Base-by-base conservation (phyloP, 2,329 filamentous ascomycete species). In the Cladophialophora yegresii region DNA sequence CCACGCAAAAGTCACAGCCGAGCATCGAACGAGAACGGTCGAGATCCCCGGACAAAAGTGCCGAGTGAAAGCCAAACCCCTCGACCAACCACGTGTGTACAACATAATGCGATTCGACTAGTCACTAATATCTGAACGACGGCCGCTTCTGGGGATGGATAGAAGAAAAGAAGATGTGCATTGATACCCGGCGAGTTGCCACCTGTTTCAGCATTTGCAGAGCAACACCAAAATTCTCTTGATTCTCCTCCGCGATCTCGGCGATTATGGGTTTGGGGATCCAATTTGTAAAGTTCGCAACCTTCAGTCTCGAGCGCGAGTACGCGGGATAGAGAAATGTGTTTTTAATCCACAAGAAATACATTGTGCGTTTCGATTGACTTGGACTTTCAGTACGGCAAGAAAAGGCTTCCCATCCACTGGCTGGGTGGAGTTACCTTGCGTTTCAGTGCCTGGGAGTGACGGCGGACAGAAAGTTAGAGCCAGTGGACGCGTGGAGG, bases 1-100 rank as follows among this genome's bases (percentile, higher is more conserved):
- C 77, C 62, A 73, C 78, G 62, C 76, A 76, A 63, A 82, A 82
- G 71, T 77, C 78, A 54, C 79, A 79, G 72, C 79, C 79, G 59
- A 76, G 75, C 57, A 73, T 75, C 67, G 77, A 79, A 70, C 77
- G 76, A 67, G 76, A 76, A 63, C 77, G 76, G 69, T 78, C 78
- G 57, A 77, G 77, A 72, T 77, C 78, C 58, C 77, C 77, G 63
- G 75, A 75, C n/a, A 79, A 78, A 73, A 56, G 58, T 40, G 47
- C 67, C 47, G 63, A 64, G 53, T 71, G 66, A 71, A 67, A 12
- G 26, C 54, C 54, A 49, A 33, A 45, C 33, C 43, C 36, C 43
- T 53, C 62, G 61, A 63, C 65, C 62, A 57, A 50, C 45, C 40
- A 62, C 7, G 54, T 67, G 61, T 71, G 70, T 71, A 71, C 69